Conservation (phyloP, 495 filamentous ascomycete species). For the Diplogelasinospora grovesii region DNA sequence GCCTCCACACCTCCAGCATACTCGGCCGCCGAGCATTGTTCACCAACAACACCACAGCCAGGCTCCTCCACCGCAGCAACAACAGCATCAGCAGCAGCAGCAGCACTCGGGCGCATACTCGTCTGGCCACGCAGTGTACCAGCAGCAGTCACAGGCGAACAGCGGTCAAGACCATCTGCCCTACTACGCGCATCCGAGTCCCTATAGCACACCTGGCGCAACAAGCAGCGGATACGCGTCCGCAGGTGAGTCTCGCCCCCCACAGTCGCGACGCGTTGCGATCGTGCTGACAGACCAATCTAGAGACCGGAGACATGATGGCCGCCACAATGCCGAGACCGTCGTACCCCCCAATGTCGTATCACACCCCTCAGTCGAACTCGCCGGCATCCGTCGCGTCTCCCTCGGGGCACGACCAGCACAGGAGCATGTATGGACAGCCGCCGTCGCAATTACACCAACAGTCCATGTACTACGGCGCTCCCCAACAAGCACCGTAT, state of each 20-base stretch:
- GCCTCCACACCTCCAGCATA: slow-evolving; percentile 53
- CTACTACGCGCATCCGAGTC: slow-evolving; percentile 68
- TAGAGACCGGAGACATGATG: slow-evolving; percentile 89
- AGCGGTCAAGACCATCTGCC: slow-evolving; percentile 52
- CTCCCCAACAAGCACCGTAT: slow-evolving; percentile 54
- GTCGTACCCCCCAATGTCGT: slow-evolving; percentile 78
- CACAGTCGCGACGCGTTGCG: slow-evolving; percentile 10
- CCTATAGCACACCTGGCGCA: slow-evolving; percentile 66
- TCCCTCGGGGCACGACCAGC: slow-evolving; percentile 80
- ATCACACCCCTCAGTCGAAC: slow-evolving; percentile 92
- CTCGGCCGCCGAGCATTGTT: slow-evolving; percentile 57
- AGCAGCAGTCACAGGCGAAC: slow-evolving; percentile 38
- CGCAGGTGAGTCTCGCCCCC: slow-evolving; percentile 57
- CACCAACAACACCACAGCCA: slow-evolving; percentile 59
- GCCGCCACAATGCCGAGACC: slow-evolving; percentile 81
- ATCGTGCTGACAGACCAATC: slow-evolving; percentile 3
- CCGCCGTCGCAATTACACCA: slow-evolving; percentile 70
- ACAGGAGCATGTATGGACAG: slow-evolving; percentile 76
- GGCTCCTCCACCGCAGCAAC: slow-evolving; percentile 35
- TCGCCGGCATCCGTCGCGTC: slow-evolving; percentile 95
- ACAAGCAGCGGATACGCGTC: slow-evolving; percentile 69
- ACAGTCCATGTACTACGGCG: slow-evolving; percentile 65
- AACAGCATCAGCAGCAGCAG: slow-evolving; percentile 43
- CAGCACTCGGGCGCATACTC: slow-evolving; percentile 54
- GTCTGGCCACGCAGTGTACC: slow-evolving; percentile 50